Evolutionary conservation across 1,284 basidiomycete species (phyloP), one percentile per base, ranked within the genome.

Genomic region (Stereum hirsutum): DNA sequence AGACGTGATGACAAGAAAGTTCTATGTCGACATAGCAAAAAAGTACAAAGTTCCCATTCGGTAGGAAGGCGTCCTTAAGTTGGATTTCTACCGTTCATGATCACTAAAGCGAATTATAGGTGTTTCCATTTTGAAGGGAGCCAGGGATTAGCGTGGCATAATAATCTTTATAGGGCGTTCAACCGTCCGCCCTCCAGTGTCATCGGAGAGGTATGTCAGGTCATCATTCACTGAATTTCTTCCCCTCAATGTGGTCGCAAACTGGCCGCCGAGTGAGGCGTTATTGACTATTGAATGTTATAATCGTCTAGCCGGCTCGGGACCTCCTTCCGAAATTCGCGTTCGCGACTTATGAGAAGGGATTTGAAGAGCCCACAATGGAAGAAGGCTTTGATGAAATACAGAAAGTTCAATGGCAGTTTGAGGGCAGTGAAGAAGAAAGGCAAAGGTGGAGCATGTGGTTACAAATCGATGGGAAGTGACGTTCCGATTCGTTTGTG

Each of bases 101-200:
- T 15, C 4, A 17, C 30, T 15, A 15, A 12, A 33, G 8, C 34
- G 17, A 27, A 1, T 24, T 41, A 33, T 41, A 88, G 86, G 42
- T 83, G 87, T 55, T 78, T 93, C 57, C 51, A 72, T 24, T 95
- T 95, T 52, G 66, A 75, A 8, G 80, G 79, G 32, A 75, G 82
- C 1, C 53, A 76, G 20, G 84, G 89, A 40, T 69, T 95, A 3
- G 88, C 89, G 3, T 87, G 81, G 78, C 92, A 95, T 58, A 94
- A 94, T 57, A 93, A 93, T 54, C 59, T 90, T 3, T 94, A 93
- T 57, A 77, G 91, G 24, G 78, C 87, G 26, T 81, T 71, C 53
- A 74, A 73, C 48, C 60, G 72, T 28, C 74, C 77, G 0, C 56
- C 70, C 2, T 68, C 67, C 3, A 56, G 63, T 10, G 56, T 59